Base-by-base conservation (phyloP, 352 stramenopile species). In the Globisporangium mamillatum region DNA sequence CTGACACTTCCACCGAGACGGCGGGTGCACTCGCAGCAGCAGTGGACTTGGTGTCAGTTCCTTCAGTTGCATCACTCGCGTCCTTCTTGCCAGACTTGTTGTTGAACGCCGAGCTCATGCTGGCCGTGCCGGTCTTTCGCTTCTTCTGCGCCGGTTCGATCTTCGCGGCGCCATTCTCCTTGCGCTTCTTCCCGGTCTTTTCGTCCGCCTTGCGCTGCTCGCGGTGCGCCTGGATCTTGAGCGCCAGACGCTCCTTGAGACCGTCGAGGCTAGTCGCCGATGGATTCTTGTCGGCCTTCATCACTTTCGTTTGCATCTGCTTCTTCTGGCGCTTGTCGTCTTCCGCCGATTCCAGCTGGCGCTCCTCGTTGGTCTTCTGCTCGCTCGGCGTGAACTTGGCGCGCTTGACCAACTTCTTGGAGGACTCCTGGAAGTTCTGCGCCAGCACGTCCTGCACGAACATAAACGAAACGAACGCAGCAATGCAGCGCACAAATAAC, bases 221-320 rank as follows among this genome's bases (percentile, higher is more conserved):
- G 14, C 85, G 81, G 77, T 91, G 83, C 18, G 79, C 75, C 75
- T 91, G 75, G 44, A 93, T 86, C 64, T 90, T 90, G 53, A 82
- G 70, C 12, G 83, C 81, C 52, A 93, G 75, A 34, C 85, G 85
- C 60, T 87, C 82, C 56, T 83, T 82, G 4, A 93, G 78, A 0
- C 81, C 82, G 12, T 93, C 85, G 1, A 91, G 78, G 52, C 73
- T 81, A 58, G 77, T 76, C 7, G 64, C 41, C 10, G 77, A 74
- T 53, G 74, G 82, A 58, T 81, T 69, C 50, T 86, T 84, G 20
- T 75, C 38, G 12, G 73, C 74, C 72, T 75, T 75, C 10, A 85
- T 67, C 59, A 76, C 64, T 44, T 36, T 50, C 25, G 54, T 27
- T 52, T 79, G 62, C 61, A 81, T 29, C 65, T 84, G 50, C 50